Evolutionary conservation across 2,329 filamentous ascomycete genomes (phyloP).

Genomic region (Colletotrichum filicis): DNA sequence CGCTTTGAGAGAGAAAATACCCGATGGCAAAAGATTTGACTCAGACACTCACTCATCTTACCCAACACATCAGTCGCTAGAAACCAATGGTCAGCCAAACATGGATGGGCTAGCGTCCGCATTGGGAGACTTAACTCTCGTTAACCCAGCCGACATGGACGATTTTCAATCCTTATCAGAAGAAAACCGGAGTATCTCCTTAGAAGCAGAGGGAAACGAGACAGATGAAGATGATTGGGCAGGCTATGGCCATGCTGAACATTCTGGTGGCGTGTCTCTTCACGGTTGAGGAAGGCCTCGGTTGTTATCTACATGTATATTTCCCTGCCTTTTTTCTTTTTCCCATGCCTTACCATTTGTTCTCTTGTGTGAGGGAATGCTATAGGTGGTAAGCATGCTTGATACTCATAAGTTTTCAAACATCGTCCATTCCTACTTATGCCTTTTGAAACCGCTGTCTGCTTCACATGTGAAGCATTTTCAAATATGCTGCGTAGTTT

Average conservation of each 20-base stretch:
- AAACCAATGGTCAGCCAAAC: not conserved
- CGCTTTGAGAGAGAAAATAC: slow-evolving; percentile 11
- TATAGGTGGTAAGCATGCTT: too few species aligned
- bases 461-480: too few species aligned
- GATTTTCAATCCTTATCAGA: not conserved
- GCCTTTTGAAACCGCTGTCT: too few species aligned
- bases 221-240: not conserved
- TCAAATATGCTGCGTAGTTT: too few species aligned
- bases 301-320: too few species aligned
- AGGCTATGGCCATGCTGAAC: not conserved
- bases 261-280: not conserved
- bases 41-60: slow-evolving; percentile 1
- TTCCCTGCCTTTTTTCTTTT: too few species aligned
- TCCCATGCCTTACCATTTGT: too few species aligned
- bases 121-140: not conserved
- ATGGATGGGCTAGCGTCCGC: not conserved
- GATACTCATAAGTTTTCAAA: too few species aligned
- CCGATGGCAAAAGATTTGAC: slow-evolving; percentile 19
- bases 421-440: too few species aligned
- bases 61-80: slow-evolving; percentile 3
- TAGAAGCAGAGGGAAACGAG: not conserved
- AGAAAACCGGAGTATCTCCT: not conserved
- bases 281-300: too few species aligned
- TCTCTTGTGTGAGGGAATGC: too few species aligned
- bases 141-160: not conserved